Evolutionary conservation across 2,329 filamentous ascomycete genomes (phyloP).

Genomic region (Proliferodiscus dingleyae): DNA sequence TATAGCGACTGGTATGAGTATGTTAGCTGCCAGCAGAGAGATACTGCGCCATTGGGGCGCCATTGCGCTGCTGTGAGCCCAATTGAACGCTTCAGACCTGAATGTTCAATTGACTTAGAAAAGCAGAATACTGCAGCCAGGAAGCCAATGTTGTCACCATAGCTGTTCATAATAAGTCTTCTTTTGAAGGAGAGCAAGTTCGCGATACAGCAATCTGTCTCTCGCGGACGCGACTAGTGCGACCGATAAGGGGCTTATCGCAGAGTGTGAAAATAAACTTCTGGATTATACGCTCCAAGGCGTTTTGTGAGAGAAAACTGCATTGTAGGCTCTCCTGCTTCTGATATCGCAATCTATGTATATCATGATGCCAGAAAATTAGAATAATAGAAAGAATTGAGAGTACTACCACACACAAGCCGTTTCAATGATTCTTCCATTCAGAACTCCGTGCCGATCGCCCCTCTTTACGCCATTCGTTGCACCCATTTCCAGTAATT

Average conservation of each 20-base stretch:
- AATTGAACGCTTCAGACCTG: conserved; percentile 6
- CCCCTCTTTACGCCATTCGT: conserved; percentile 5
- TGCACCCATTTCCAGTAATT: no score
- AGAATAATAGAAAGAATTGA: neutral
- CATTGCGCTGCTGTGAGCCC: conserved; percentile 20
- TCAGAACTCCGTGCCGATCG: conserved; percentile 11
- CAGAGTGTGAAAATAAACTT: neutral
- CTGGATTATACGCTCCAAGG: no score
- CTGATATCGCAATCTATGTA: neutral
- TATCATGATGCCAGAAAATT: neutral
- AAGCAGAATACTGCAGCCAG: neutral
- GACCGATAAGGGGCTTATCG: conserved; percentile 17
- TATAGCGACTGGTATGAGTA: conserved; percentile 71
- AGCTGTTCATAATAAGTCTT: conserved; percentile 1
- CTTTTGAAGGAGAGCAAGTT: conserved; percentile 2
- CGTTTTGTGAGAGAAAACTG: neutral
- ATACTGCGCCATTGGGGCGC: conserved; percentile 17
- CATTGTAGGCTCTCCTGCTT: neutral
- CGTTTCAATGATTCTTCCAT: neutral
- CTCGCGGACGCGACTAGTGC: conserved; percentile 12
- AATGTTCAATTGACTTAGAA: conserved; percentile 2
- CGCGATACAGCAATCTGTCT: conserved; percentile 14
- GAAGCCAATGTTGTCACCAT: conserved; percentile 15
- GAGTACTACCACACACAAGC: neutral
- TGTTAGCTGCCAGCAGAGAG: conserved; percentile 62